Base-by-base conservation (phyloP, 768 basidiomycete genomes). In the Coprinopsis sp. region DNA sequence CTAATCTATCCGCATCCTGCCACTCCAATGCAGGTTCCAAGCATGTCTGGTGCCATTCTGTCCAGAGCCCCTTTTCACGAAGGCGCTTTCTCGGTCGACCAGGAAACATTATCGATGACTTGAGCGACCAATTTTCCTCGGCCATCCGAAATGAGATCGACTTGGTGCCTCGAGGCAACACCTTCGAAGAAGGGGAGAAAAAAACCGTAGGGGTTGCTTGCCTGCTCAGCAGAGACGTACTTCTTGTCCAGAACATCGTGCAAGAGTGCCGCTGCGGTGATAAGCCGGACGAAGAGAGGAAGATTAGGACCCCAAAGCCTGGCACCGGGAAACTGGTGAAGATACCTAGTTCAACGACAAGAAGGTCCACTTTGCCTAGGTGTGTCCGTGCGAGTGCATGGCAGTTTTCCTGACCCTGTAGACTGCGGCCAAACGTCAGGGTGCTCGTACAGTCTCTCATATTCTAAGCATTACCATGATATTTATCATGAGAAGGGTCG, bases 241-340 rank as follows among this genome's bases (percentile, higher is more conserved):
- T 91, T 91, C 68, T 86, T 88, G 74, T 91, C 88, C 27, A 89
- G 69, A 33, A 92, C 74, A 63, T 95, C 91, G 57, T 94, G 92
- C 36, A 94, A 77, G 30, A 95, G 76, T n/a, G 92, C 86, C 24
- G 87, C 84, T 78, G 51, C 28, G 47, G n/a, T n/a, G n/a, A n/a
- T n/a, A n/a, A n/a, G n/a, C n/a, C n/a, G n/a, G n/a, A n/a, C n/a
- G n/a, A 16, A 21, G 42, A 42, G 48, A 47, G 51, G 51, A 39
- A 44, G 46, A 25, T 11, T 24, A n/a, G 3, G 50, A 23, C 23
- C 38, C 23, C 12, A 30, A 37, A 37, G 19, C 24, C 19, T 31
- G 22, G 29, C 21, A 42, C 28, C 31, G 27, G 37, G 40, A 38
- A 19, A 18, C 12, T 41, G 28, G 27, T 13, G 19, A 29, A 56